Base-by-base conservation (phyloP, 148 eudicot genomes). In the Camellia lanceoleosa region DNA sequence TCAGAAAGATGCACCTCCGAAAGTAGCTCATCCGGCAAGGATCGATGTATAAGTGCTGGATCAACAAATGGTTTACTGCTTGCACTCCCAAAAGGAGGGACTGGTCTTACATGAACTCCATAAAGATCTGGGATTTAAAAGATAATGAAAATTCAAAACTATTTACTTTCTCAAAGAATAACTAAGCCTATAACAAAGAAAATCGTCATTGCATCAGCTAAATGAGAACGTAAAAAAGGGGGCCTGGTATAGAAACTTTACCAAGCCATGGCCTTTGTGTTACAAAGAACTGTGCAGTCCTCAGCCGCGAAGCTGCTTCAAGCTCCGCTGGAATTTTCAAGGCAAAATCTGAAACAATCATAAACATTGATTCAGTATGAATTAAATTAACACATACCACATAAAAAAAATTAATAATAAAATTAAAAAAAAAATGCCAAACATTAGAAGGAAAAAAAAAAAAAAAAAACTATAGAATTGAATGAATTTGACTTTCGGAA, bases 201-300 rank as follows among this genome's bases (percentile, higher is more conserved):
- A 59, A 10, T 19, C 47, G 3, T 7, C 67, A n/a, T 42, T 8
- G 8, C 18, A 79, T 60, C 66, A 54, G 3, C 15, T 7, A 38
- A 67, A 2, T 44, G 52, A 38, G 75, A 1, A 30, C 46, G 47
- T 23, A 16, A 14, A 30, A 66, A 52, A 43, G 63, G 42, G 2
- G 6, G 14, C 67, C 8, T 49, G 56, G 71, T 0, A 62, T 44
- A 44, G 20, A 16, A 6, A 10, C 10, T 44, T 77, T 89, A 95
- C 98, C 98, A 73, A 95, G 98, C 98, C 98, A 95, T 9, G 98
- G 98, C 86, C 98, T 87, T 49, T 88, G 86, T 49, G 98, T 86
- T 7, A 87, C 77, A 68, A 89, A 74, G 86, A 87, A 95, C 54
- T 89, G 92, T 20, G 95, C 87, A 67, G 88, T 89, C 83, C 92